Evolutionary conservation across 1,139 yeast species (phyloP).

Genomic region (Protomyces lactucae-debilis): DNA sequence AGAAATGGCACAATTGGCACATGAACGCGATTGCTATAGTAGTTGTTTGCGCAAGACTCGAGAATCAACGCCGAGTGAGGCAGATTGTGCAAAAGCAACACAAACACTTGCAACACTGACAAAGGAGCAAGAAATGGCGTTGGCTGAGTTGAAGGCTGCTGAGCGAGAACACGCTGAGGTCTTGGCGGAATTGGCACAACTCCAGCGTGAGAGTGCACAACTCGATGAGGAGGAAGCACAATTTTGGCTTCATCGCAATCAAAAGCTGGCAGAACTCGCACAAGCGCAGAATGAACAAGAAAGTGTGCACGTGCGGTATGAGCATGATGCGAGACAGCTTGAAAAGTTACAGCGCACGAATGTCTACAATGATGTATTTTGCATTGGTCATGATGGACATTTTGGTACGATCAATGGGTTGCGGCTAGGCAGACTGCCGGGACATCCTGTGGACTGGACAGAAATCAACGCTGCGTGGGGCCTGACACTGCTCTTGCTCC

Average conservation of each 20-base stretch:
- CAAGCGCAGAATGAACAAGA: conserved; percentile 30
- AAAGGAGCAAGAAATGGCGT: conserved; percentile 43
- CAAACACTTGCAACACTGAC: conserved; percentile 43
- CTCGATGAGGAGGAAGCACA: conserved; percentile 33
- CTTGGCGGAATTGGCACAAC: conserved; percentile 39
- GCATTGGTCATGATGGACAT: conserved; percentile 73
- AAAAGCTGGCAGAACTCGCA: conserved; percentile 9
- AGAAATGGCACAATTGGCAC: conserved; percentile 67
- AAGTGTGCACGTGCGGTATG: conserved; percentile 31
- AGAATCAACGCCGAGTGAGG: conserved; percentile 49
- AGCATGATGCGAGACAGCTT: conserved; percentile 30
- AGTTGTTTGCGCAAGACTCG: conserved; percentile 66
- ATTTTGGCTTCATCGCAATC: conserved; percentile 17
- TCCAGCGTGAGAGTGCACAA: conserved; percentile 35
- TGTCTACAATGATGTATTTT: conserved; percentile 74
- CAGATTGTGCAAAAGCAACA: conserved; percentile 46
- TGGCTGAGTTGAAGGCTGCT: conserved; percentile 39
- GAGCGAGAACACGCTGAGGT: conserved; percentile 37
- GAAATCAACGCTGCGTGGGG: conserved; percentile 94
- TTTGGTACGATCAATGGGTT: conserved; percentile 86
- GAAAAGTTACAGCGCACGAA: conserved; percentile 62
- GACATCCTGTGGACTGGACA: conserved; percentile 67
- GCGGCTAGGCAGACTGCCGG: conserved; percentile 61
- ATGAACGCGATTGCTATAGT: conserved; percentile 74
- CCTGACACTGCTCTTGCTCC: conserved; percentile 64